Conservation (phyloP, 164 flowering plant species). For the Vitis cinerea region DNA sequence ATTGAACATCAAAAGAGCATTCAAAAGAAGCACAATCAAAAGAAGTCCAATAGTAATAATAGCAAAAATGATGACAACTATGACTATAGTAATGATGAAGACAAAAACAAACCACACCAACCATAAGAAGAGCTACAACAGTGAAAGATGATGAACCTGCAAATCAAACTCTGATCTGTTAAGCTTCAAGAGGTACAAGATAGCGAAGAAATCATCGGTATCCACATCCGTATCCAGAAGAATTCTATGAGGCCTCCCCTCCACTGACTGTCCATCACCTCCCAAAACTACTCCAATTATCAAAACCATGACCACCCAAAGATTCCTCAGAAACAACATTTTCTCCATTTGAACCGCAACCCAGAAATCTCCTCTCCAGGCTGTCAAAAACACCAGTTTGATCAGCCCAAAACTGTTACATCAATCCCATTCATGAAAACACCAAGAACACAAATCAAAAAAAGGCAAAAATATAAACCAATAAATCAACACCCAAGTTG, state of each 20-base stretch:
- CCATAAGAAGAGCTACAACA: not conserved
- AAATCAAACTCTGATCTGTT: constrained; percentile 72
- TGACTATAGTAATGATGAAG: not conserved
- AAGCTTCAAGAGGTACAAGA: constrained; percentile 77
- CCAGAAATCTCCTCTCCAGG: constrained; percentile 2
- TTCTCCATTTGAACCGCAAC: constrained; percentile 13
- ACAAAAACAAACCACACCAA: not conserved
- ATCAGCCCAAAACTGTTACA: constrained; percentile 2
- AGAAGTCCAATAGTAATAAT: too few relatives aligned
- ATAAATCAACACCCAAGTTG: not conserved
- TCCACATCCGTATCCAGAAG: constrained; percentile 87
- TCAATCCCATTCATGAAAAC: not conserved
- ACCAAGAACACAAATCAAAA: not conserved
- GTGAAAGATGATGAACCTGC: constrained; percentile 38
- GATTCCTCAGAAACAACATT: constrained; percentile 17
- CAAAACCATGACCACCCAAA: constrained; percentile 10
- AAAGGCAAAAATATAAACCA: not conserved
- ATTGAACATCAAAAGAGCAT: too few relatives aligned
- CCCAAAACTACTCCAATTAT: constrained; percentile 14
- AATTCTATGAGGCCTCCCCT: constrained; percentile 46
- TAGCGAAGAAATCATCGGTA: constrained; percentile 89
- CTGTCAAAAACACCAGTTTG: not conserved
- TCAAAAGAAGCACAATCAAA: too few relatives aligned
- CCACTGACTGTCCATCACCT: constrained; percentile 8
- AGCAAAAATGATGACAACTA: too few relatives aligned